Evolutionary conservation across 768 basidiomycete species (phyloP).

Genomic region (Candolleomyces efflorescens): DNA sequence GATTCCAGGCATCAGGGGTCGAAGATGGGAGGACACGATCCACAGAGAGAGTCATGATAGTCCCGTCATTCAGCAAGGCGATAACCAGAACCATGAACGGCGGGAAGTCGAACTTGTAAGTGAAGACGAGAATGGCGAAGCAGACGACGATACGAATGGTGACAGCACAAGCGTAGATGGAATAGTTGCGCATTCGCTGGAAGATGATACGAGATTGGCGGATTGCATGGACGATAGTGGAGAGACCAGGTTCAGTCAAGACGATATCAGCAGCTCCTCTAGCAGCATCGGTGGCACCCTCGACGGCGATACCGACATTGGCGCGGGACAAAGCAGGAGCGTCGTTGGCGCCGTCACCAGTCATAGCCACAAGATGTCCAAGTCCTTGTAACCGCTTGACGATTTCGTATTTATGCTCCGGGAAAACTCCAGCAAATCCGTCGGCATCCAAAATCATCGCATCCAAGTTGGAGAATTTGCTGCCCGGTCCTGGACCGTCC

Average conservation of each 20-base stretch:
- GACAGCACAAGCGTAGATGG: constrained; percentile 93
- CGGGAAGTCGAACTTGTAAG: constrained; percentile 98
- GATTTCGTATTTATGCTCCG: constrained; percentile 99
- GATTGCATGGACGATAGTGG: constrained; percentile 98
- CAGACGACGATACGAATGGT: constrained; percentile 99
- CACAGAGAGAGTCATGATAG: constrained; percentile 97
- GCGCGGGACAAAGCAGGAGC: constrained; percentile 97
- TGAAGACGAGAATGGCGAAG: constrained; percentile 93
- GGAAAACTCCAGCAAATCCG: constrained; percentile 99
- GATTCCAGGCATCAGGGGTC: constrained; percentile 94
- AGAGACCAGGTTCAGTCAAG: constrained; percentile 96
- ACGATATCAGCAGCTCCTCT: constrained; percentile 99
- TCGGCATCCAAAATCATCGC: constrained; percentile 99
- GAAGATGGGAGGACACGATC: constrained; percentile 93
- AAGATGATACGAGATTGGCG: constrained; percentile 98
- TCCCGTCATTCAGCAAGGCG: constrained; percentile 95
- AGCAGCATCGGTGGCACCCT: constrained; percentile 98
- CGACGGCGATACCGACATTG: constrained; percentile 99
- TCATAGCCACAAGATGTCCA: constrained; percentile 97
- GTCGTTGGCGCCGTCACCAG: constrained; percentile 99
- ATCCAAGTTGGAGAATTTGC: constrained; percentile 81
- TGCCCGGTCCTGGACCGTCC: constrained; percentile 86
- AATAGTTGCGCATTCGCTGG: constrained; percentile 99
- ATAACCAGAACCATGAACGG: constrained; percentile 99
- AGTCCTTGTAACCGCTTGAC: constrained; percentile 97